phyloP scores from a whole-genome alignment of 176 grass and related monocot genomes.

The Aegilops umbellulata region DNA sequence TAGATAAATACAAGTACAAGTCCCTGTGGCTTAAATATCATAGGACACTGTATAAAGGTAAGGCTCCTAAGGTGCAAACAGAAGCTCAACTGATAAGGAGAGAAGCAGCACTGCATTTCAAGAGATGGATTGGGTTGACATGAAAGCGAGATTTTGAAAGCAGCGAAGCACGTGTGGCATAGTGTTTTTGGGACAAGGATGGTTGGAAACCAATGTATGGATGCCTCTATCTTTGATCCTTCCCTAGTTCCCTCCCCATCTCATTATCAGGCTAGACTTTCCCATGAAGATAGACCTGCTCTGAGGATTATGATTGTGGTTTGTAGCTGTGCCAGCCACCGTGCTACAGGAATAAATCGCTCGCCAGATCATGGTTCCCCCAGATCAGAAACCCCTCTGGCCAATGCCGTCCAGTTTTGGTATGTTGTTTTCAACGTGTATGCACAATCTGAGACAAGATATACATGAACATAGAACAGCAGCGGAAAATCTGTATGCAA shows the following conservation, averaged over 20 bases:
- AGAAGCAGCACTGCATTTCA: slow-evolving; percentile 79
- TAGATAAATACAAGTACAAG: slow-evolving; percentile 95
- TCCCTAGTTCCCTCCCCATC: background rate
- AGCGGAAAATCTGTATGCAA: background rate
- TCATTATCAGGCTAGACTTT: background rate
- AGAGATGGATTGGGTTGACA: slow-evolving; percentile 84
- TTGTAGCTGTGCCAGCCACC: background rate
- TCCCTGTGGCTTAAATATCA: slow-evolving; percentile 96
- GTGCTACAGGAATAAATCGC: background rate
- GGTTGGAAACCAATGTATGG: background rate
- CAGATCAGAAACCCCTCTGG: background rate
- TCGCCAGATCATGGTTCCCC: background rate
- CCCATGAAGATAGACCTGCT: background rate
- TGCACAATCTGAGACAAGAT: background rate
- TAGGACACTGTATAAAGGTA: slow-evolving; percentile 72
- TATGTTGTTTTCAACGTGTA: background rate
- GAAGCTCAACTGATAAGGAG: slow-evolving; percentile 84
- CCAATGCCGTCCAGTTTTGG: too few relatives aligned
- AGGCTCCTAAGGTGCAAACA: slow-evolving; percentile 75
- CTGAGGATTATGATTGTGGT: background rate
- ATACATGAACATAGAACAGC: background rate
- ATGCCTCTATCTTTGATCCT: background rate
- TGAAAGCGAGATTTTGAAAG: slow-evolving; percentile 24
- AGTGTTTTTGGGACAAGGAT: background rate
- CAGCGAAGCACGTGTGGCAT: background rate